phyloP scores from a whole-genome alignment of 2,329 filamentous ascomycete species.

The Cryphonectria parasitica region DNA sequence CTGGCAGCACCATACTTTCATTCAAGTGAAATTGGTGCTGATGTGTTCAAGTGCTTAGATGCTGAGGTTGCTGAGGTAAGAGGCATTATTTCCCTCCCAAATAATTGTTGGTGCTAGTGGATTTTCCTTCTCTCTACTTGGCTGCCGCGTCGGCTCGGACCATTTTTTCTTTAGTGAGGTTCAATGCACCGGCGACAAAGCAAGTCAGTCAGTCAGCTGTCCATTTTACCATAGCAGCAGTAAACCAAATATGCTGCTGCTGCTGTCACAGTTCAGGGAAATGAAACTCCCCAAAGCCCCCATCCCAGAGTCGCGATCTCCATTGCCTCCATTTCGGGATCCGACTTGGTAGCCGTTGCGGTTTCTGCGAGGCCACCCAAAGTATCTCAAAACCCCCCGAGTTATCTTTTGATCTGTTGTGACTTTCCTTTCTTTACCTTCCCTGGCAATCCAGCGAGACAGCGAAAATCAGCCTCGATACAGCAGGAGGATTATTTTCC shows the following conservation, averaged over 20 bases:
- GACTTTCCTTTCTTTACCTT: slow-evolving; percentile 1
- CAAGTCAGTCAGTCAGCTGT: background rate
- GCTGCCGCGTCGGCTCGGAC: background rate
- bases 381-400: slow-evolving; percentile 9
- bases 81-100: background rate
- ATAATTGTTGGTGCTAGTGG: slow-evolving; percentile 9
- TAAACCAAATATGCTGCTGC: background rate
- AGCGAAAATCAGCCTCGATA: slow-evolving; percentile 7
- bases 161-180: background rate
- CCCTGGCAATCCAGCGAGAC: background rate
- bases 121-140: background rate
- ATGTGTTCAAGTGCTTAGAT: background rate
- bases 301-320: background rate
- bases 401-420: background rate
- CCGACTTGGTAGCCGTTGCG: slow-evolving; percentile 9
- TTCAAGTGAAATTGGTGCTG: background rate
- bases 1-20: background rate
- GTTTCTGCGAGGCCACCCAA: background rate
- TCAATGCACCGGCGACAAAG: background rate
- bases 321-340: slow-evolving; percentile 2
- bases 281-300: background rate
- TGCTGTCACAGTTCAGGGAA: background rate
- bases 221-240: background rate
- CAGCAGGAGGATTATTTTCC: slow-evolving; percentile 8
- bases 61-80: background rate